Evolutionary conservation across 2,329 filamentous ascomycete genomes (phyloP).

Genomic region (Sordariomycetes sp.): DNA sequence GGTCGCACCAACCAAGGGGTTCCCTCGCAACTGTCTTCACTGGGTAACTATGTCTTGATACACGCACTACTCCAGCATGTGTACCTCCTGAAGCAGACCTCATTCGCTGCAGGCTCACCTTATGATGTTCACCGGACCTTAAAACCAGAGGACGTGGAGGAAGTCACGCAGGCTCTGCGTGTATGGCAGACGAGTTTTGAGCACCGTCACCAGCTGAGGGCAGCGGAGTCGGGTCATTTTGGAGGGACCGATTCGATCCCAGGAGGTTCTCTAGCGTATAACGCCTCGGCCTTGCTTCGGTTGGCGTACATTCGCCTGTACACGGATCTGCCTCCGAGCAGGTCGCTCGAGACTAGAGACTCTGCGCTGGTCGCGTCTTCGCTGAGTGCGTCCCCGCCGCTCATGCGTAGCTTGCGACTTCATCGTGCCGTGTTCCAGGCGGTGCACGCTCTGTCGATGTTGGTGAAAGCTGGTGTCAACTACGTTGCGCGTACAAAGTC

Average conservation of each 20-base stretch:
- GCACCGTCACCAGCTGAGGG: conserved; percentile 41
- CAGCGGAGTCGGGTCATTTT: conserved; percentile 36
- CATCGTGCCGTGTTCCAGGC: conserved; percentile 58
- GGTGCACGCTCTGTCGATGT: conserved; percentile 58
- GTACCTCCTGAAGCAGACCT: conserved; percentile 58
- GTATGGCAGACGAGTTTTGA: conserved; percentile 53
- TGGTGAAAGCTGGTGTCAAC: conserved; percentile 54
- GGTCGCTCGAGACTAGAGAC: conserved; percentile 57
- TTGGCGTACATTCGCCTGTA: conserved; percentile 57
- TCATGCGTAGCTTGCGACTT: conserved; percentile 49
- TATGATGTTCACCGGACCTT: conserved; percentile 42
- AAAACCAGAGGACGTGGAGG: conserved; percentile 45
- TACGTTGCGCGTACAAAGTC: conserved; percentile 54
- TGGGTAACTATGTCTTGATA: conserved; percentile 64
- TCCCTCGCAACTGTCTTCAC: conserved; percentile 41
- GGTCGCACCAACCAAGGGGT: conserved; percentile 39
- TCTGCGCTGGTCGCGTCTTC: conserved; percentile 51
- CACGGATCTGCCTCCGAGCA: conserved; percentile 53
- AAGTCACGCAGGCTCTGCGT: conserved; percentile 43
- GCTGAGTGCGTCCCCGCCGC: conserved; percentile 47
- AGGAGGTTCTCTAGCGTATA: conserved; percentile 56
- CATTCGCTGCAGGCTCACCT: conserved; percentile 36
- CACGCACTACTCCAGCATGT: conserved; percentile 66
- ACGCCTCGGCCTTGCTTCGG: conserved; percentile 51
- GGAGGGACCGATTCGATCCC: conserved; percentile 39